Evolutionary conservation across 2,329 filamentous ascomycete genomes (phyloP).

Genomic region (Diaporthe velutina): DNA sequence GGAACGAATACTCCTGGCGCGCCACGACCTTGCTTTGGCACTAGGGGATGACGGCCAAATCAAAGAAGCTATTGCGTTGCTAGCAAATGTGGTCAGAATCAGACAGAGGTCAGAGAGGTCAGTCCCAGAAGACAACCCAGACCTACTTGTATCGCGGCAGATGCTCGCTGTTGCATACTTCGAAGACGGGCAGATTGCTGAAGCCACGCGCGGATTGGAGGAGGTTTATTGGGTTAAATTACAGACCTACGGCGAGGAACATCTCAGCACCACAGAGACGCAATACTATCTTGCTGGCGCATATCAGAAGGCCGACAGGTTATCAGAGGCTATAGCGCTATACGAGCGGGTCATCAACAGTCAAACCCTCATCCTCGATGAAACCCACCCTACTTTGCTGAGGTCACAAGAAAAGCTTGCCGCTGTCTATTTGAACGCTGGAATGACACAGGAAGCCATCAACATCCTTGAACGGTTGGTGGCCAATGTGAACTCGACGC

Average conservation of each 20-base stretch:
- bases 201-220: background rate
- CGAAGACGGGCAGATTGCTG: background rate
- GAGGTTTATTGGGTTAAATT: background rate
- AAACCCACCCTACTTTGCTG: background rate
- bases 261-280: accelerated
- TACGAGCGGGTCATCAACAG: background rate
- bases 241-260: background rate
- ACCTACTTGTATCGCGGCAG: background rate
- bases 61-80: background rate
- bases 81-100: background rate
- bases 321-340: background rate
- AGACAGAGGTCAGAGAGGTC: no score
- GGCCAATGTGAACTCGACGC: background rate
- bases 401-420: background rate
- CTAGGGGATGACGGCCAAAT: background rate
- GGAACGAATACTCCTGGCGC: background rate
- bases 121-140: background rate
- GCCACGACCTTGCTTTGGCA: background rate
- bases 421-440: background rate
- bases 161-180: background rate
- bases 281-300: background rate
- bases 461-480: background rate
- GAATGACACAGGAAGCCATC: background rate
- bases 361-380: background rate
- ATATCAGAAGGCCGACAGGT: background rate